Evolutionary conservation across 179 eudicot genomes (phyloP).

Genomic region (Beta macrorhiza): DNA sequence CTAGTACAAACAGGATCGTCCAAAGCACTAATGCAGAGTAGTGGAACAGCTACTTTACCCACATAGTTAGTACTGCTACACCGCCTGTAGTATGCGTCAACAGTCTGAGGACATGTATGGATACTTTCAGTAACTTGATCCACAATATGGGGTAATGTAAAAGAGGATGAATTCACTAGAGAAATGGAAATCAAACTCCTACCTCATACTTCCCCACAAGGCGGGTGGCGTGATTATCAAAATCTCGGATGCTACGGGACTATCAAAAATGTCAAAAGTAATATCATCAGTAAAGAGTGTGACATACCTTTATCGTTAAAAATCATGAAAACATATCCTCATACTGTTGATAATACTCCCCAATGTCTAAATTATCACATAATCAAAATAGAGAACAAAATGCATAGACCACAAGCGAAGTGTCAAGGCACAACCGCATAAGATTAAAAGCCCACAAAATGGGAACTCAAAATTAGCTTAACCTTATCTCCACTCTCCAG

Average conservation of each 20-base stretch:
- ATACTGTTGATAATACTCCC: not conserved
- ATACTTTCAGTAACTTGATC: slow-evolving; percentile 22
- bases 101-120: slow-evolving; percentile 54
- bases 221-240: slow-evolving; percentile 85
- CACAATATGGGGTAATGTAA: slow-evolving; percentile 2
- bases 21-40: slow-evolving; percentile 89
- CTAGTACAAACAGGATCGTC: slow-evolving; percentile 93
- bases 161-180: slow-evolving; percentile 18
- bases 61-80: slow-evolving; percentile 72
- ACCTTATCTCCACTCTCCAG: not conserved
- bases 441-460: not conserved
- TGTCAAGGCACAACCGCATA: not conserved
- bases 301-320: not conserved
- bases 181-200: not conserved
- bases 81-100: slow-evolving; percentile 82
- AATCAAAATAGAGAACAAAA: not conserved
- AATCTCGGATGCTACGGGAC: slow-evolving; percentile 92
- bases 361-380: not conserved
- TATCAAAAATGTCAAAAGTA: slow-evolving; percentile 29
- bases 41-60: slow-evolving; percentile 74
- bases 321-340: not conserved
- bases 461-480: not conserved
- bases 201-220: slow-evolving; percentile 92
- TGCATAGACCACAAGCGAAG: not conserved
- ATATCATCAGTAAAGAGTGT: slow-evolving; percentile 17